Evolutionary conservation across 2,329 filamentous ascomycete genomes (phyloP).

Genomic region (Talaromyces sp.): DNA sequence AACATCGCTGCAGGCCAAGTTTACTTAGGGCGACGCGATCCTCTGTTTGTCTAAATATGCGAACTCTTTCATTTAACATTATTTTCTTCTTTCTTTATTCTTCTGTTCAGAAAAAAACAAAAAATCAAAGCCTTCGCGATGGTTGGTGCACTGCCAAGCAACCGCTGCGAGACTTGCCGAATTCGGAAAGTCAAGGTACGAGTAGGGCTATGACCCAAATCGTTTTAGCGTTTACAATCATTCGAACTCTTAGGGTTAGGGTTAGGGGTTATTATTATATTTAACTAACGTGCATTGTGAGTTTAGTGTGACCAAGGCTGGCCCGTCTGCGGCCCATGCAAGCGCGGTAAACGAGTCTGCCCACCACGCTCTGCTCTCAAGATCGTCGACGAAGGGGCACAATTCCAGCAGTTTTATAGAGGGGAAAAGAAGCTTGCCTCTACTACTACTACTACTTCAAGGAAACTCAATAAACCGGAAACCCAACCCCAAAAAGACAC

Average conservation of each 20-base stretch:
- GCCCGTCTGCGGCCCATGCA: not conserved
- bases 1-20: not conserved
- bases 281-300: not conserved
- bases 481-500: too few relatives aligned
- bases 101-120: not conserved
- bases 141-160: not conserved
- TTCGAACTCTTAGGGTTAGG: too few relatives aligned
- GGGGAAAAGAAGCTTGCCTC: too few relatives aligned
- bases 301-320: not conserved
- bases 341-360: not conserved
- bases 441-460: too few relatives aligned
- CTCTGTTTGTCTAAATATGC: not conserved
- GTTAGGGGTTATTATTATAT: not conserved
- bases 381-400: not conserved
- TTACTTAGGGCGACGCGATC: not conserved
- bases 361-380: not conserved
- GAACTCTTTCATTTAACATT: not conserved
- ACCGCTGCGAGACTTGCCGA: slow-evolving; percentile 1
- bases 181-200: slow-evolving; percentile 1
- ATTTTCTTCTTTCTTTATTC: not conserved
- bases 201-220: not conserved
- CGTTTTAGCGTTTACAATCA: too few relatives aligned
- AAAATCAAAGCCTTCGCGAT: not conserved
- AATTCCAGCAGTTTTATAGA: not conserved
- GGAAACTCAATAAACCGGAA: not conserved